Percentiles rank a stretch among this genome's conserved stretches.
phyloP scores from a whole-genome alignment of 805 yeast species.

The Candida mattraensis region DNA sequence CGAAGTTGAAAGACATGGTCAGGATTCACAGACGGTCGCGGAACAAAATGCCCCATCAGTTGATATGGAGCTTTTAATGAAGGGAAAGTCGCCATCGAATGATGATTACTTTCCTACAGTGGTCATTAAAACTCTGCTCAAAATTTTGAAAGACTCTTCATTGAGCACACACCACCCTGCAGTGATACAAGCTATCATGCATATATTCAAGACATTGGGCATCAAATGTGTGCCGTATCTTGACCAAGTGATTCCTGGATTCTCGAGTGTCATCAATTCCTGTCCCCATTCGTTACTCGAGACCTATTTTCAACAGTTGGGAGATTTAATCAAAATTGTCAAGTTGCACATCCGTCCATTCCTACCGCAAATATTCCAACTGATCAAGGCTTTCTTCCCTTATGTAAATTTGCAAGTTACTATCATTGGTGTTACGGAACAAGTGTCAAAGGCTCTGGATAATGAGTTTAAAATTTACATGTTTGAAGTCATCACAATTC shows the following conservation, averaged over 20 bases:
- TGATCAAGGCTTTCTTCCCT: conserved; percentile 72
- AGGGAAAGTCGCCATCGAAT: conserved; percentile 87
- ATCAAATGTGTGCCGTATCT: conserved; percentile 86
- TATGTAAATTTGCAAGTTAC: conserved; percentile 69
- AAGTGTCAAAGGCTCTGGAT: conserved; percentile 80
- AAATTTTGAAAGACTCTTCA: conserved; percentile 81
- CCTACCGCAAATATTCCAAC: conserved; percentile 69
- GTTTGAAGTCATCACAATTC: conserved; percentile 72
- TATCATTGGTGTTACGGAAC: conserved; percentile 76
- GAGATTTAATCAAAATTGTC: conserved; percentile 75
- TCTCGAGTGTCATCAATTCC: conserved; percentile 77
- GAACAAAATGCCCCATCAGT: conserved; percentile 88
- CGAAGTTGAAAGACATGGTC: conserved; percentile 69
- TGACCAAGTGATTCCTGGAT: conserved; percentile 84
- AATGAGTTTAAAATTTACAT: conserved; percentile 88
- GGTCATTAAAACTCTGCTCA: conserved; percentile 81
- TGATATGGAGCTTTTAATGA: conserved; percentile 87
- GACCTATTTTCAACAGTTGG: conserved; percentile 85
- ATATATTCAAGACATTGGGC: conserved; percentile 86
- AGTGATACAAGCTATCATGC: conserved; percentile 91
- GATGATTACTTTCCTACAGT: conserved; percentile 97
- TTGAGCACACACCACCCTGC: conserved; percentile 84
- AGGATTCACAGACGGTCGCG: conserved; percentile 39
- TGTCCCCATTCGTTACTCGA: conserved; percentile 80
- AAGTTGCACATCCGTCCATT: conserved; percentile 88